phyloP scores from a whole-genome alignment of 2,329 filamentous ascomycete genomes.

The Penicillium sp. region DNA sequence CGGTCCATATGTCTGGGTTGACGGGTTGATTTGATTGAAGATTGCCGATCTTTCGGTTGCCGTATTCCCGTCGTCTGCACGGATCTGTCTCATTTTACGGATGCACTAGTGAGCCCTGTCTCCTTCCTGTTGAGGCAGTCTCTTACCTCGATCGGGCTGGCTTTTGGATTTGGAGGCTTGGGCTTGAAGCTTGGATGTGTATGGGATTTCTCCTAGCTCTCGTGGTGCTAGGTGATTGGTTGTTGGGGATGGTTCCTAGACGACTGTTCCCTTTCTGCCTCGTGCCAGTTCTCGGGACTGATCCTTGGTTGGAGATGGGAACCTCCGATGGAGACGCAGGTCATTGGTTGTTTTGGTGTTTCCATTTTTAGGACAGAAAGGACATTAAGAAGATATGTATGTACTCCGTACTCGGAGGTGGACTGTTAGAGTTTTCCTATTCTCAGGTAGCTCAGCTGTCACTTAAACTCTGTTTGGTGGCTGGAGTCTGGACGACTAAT shows the following conservation, averaged over 20 bases:
- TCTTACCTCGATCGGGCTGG: not conserved
- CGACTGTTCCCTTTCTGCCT: slow-evolving; percentile 5
- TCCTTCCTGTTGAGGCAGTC: slow-evolving; percentile 13
- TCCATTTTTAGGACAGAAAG: slow-evolving; percentile 11
- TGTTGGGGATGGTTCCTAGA: not conserved
- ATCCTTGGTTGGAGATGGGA: not conserved
- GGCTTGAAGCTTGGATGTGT: not conserved
- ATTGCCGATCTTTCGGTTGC: slow-evolving; percentile 26
- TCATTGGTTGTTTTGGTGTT: not conserved
- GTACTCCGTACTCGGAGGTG: not conserved
- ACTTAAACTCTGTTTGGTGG: slow-evolving; percentile 7
- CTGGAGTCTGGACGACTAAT: slow-evolving; percentile 12
- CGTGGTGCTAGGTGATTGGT: not conserved
- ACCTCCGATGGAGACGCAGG: slow-evolving; percentile 6
- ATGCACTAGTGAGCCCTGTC: slow-evolving; percentile 11
- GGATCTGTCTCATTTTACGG: slow-evolving; percentile 17
- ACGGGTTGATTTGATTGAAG: slow-evolving; percentile 25
- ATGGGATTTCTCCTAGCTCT: not conserved
- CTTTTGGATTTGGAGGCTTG: not conserved
- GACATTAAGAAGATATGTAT: too few relatives aligned
- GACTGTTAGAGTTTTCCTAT: not conserved
- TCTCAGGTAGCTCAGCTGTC: slow-evolving; percentile 12
- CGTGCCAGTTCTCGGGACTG: slow-evolving; percentile 5
- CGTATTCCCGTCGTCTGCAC: slow-evolving; percentile 18
- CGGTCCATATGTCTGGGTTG: slow-evolving; percentile 7